Evolutionary conservation across 2,329 filamentous ascomycete genomes (phyloP).

Genomic region (Domatiomyces catenatus): DNA sequence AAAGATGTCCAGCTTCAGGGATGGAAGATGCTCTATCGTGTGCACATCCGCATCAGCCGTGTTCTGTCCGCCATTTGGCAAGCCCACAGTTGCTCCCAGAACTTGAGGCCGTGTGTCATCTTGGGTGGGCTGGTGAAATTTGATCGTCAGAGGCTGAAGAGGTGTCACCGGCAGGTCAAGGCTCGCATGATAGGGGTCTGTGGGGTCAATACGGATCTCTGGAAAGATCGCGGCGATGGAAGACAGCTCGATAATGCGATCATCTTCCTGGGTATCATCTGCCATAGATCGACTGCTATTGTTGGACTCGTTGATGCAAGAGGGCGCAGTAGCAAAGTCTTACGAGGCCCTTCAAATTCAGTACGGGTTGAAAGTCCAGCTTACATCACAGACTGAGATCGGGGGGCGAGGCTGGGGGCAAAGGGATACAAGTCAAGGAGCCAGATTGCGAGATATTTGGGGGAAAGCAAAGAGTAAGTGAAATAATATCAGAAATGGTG

Average conservation of each 20-base stretch:
- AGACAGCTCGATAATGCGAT: constrained; percentile 44
- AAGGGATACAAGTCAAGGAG: no score
- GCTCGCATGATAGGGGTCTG: constrained; percentile 33
- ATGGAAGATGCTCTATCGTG: constrained; percentile 39
- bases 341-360: background rate
- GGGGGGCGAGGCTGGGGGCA: no score
- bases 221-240: constrained; percentile 48
- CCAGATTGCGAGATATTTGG: no score
- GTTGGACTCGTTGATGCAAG: background rate
- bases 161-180: constrained; percentile 43
- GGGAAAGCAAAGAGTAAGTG: no score
- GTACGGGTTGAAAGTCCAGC: no score
- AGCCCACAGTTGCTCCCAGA: constrained; percentile 25
- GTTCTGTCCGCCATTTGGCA: constrained; percentile 9
- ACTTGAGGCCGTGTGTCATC: constrained; percentile 23
- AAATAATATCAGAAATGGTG: no score
- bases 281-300: background rate
- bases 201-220: constrained; percentile 38
- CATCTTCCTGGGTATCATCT: constrained; percentile 30
- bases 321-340: background rate
- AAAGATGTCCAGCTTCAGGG: constrained; percentile 37
- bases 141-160: constrained; percentile 34
- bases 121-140: constrained; percentile 24
- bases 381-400: no score
- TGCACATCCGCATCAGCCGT: constrained; percentile 26